phyloP scores from a whole-genome alignment of 139 green algal genomes.

The Gonium pectorale region DNA sequence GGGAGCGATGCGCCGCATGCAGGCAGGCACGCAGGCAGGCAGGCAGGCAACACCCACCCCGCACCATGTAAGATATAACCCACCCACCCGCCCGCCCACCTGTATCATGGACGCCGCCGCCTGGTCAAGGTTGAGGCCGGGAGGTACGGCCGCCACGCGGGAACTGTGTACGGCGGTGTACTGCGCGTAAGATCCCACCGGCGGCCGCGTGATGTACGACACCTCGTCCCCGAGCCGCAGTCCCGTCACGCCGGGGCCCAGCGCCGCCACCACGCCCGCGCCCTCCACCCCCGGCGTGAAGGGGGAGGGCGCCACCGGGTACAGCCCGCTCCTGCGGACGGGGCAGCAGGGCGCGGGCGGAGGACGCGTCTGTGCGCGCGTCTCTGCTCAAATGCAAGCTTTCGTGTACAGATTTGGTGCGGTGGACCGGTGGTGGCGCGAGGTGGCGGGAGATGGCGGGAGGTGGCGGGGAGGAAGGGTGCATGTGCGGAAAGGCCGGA shows the following conservation, averaged over 20 bases:
- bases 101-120: constrained; percentile 49
- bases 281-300: constrained; percentile 51
- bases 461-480: no score
- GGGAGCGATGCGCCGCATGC: no score
- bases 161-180: constrained; percentile 39
- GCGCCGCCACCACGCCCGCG: constrained; percentile 43
- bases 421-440: no score
- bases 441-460: no score
- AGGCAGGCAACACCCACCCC: no score
- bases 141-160: constrained; percentile 18
- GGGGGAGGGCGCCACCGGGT: constrained; percentile 14
- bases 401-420: no score
- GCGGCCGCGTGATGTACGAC: constrained; percentile 40
- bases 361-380: not conserved
- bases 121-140: constrained; percentile 24
- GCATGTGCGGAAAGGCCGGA: no score
- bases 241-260: constrained; percentile 33
- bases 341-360: not conserved
- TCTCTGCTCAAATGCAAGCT: no score
- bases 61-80: no score
- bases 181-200: constrained; percentile 42
- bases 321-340: constrained; percentile 39
- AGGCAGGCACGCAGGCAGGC: no score
- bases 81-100: constrained; percentile 6
- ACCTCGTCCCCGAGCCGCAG: constrained; percentile 31